These are phyloP conservation scores for Phyllosticta citriasiana DNA, from an alignment of 2,329 filamentous ascomycete genomes.

Conservation along the genomic window DNA sequence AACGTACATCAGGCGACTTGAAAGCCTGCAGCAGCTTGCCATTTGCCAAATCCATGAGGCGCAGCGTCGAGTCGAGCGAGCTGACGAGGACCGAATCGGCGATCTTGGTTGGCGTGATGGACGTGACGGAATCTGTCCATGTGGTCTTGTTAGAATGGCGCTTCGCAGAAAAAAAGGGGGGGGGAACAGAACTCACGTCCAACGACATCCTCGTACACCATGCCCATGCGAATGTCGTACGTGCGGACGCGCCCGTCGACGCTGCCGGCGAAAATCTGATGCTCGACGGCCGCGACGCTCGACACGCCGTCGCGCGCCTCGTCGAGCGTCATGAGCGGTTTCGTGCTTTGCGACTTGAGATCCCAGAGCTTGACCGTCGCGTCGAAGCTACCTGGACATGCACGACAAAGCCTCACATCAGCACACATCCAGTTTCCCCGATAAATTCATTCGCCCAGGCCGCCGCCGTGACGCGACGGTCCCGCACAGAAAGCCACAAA, in stretches of 20 bases:
- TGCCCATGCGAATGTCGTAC: constrained; percentile 76
- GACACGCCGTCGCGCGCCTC: constrained; percentile 64
- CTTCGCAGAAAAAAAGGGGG: not conserved
- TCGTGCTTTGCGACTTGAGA: constrained; percentile 28
- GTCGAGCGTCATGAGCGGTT: constrained; percentile 60
- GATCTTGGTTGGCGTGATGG: constrained; percentile 59
- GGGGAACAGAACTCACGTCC: constrained; percentile 34
- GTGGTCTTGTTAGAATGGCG: not conserved
- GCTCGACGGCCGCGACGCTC: constrained; percentile 31
- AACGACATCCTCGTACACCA: constrained; percentile 59
- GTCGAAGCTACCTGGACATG: constrained; percentile 53
- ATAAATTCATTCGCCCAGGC: too few relatives aligned
- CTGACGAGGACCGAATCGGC: constrained; percentile 66
- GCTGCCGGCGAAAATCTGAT: constrained; percentile 59
- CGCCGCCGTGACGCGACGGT: not conserved
- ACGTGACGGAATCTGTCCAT: constrained; percentile 55
- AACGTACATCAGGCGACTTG: constrained; percentile 29
- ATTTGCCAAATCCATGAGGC: constrained; percentile 69
- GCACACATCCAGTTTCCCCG: too few relatives aligned
- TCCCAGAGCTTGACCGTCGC: constrained; percentile 62
- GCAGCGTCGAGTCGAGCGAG: constrained; percentile 63
- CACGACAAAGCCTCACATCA: not conserved
- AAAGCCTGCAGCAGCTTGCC: constrained; percentile 69
- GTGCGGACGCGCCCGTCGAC: constrained; percentile 73
- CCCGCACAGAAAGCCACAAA: not conserved